Base-by-base conservation (phyloP, 2,329 filamentous ascomycete genomes). In the Colletotrichum melonis region DNA sequence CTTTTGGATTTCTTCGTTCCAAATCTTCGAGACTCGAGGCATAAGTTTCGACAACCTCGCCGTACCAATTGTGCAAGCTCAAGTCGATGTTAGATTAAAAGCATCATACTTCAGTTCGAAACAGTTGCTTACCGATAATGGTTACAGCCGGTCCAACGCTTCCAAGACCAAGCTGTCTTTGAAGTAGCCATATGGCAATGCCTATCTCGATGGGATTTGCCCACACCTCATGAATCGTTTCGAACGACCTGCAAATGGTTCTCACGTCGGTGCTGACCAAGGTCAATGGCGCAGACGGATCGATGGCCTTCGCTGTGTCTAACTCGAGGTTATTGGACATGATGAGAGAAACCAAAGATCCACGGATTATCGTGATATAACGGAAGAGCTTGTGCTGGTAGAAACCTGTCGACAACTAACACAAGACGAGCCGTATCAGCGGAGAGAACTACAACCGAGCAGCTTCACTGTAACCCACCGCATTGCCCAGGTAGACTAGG, bases 351-450 rank as follows among this genome's bases (percentile, higher is more conserved):
- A 57, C 69, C 12, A 72, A 30, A n/a, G 69, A 68, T 1, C 69
- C 65, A 24, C 66, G 65, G 26, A 59, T 49, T 54, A 64, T 69
- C 22, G 69, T 64, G 58, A 72, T 69, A n/a, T 46, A 79, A 5
- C 81, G 75, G 35, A 79, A 82, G 2, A 78, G 78, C 8, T 81
- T 67, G 30, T 82, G 79, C 42, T 82, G 80, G 58, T 81, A 81
- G 77, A 81, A 82, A 1, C 79, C 80, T 12, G 78, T 82, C 63
- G 62, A 32, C 0, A n/a, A 1, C 30, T 55, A 32, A 26, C 1
- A 38, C 3, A 11, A 22, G 4, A 19, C 3, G 2, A 4, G 14
- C 5, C 2, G 1, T 42, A 12, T 24, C 38, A 22, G 30, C 19
- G 35, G 9, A 49, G 4, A 6, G 9, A 14, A n/a, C 12, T 5